phyloP scores from a whole-genome alignment of 2,329 filamentous ascomycete species.

The Penicillium capsulatum region DNA sequence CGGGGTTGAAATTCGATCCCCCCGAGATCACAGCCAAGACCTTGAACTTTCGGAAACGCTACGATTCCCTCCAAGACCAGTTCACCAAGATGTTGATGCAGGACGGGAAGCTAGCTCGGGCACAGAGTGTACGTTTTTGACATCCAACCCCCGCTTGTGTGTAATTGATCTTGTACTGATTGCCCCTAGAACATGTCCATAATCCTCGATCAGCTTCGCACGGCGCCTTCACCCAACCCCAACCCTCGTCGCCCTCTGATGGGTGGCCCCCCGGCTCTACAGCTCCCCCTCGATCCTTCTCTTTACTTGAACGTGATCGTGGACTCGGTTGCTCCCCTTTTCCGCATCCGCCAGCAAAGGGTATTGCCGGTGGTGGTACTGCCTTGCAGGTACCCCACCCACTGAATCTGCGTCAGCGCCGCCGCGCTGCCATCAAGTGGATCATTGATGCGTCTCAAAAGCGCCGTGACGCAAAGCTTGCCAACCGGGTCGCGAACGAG shows the following conservation, averaged over 20 bases:
- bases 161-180: background rate
- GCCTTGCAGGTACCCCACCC: conserved; percentile 79
- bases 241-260: conserved; percentile 57
- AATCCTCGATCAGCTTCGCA: conserved; percentile 79
- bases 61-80: conserved; percentile 80
- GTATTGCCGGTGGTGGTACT: conserved; percentile 79
- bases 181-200: conserved; percentile 69
- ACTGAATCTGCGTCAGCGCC: conserved; percentile 67
- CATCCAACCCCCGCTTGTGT: background rate
- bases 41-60: conserved; percentile 69
- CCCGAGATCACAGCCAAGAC: conserved; percentile 63
- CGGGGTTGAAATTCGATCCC: conserved; percentile 73
- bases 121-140: conserved; percentile 67
- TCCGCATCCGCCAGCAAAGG: conserved; percentile 74
- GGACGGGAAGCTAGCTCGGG: conserved; percentile 82
- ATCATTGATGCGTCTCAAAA: conserved; percentile 80
- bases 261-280: conserved; percentile 70
- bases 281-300: conserved; percentile 83
- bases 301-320: conserved; percentile 86
- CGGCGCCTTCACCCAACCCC: conserved; percentile 70
- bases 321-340: conserved; percentile 84
- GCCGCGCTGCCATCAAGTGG: conserved; percentile 78
- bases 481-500: conserved; percentile 77
- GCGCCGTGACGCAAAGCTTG: conserved; percentile 69
- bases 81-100: conserved; percentile 87